Conservation (phyloP, 495 filamentous ascomycete species). For the Aspergillus bridgeri region DNA sequence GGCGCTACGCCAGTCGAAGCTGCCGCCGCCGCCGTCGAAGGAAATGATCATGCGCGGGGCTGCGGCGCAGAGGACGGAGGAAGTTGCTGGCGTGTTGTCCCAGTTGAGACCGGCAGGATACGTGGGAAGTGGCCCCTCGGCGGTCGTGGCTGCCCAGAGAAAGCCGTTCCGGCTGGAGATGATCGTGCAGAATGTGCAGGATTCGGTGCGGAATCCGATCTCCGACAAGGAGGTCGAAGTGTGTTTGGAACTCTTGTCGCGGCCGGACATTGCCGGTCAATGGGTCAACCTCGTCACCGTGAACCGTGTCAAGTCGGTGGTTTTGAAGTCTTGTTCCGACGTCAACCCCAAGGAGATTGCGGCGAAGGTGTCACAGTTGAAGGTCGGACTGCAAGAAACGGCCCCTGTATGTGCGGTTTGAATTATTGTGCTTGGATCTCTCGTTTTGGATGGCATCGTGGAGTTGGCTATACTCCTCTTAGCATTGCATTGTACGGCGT, state of each 20-base stretch:
- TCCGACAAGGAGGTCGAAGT: constrained; percentile 37
- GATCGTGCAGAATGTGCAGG: constrained; percentile 38
- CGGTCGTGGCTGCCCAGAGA: constrained; percentile 33
- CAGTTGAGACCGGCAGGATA: constrained; percentile 37
- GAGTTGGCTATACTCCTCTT: constrained; percentile 24
- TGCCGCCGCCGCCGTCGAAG: constrained; percentile 44
- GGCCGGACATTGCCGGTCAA: constrained; percentile 39
- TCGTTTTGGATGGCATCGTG: constrained; percentile 21
- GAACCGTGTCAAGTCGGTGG: constrained; percentile 39
- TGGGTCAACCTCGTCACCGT: constrained; percentile 45
- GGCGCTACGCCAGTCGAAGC: constrained; percentile 40
- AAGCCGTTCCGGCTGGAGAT: constrained; percentile 40
- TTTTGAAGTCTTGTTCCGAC: constrained; percentile 43
- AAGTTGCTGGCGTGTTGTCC: constrained; percentile 39
- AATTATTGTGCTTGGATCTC: constrained; percentile 14
- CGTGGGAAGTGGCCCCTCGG: constrained; percentile 32
- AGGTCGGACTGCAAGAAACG: constrained; percentile 28
- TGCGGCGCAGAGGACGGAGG: constrained; percentile 39
- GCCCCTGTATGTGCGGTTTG: constrained; percentile 1
- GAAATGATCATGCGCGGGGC: constrained; percentile 36
- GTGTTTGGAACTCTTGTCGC: constrained; percentile 43
- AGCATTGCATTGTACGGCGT: constrained; percentile 13
- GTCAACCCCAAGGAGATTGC: constrained; percentile 40
- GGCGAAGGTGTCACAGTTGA: constrained; percentile 32
- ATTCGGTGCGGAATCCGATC: constrained; percentile 41